A percentile compares a stretch with the other conserved stretches of the same genome.
Evolutionary conservation across 805 yeast genomes (phyloP).

Genomic region (Schwanniomyces yamadae): DNA sequence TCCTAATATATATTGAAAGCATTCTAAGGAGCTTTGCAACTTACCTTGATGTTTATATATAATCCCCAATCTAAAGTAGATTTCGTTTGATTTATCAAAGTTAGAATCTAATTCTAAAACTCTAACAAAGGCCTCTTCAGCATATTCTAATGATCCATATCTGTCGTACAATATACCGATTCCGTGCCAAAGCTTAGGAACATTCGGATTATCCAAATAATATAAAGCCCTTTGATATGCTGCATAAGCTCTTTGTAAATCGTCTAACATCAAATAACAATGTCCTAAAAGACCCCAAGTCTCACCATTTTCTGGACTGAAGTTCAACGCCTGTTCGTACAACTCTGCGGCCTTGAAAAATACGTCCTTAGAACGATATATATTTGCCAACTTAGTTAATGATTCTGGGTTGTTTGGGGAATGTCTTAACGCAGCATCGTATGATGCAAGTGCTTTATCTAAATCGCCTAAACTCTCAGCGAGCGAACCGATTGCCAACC

Average conservation of each 20-base stretch:
- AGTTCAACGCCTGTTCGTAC: constrained; percentile 80
- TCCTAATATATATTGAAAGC: constrained; percentile 86
- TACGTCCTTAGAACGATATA: constrained; percentile 84
- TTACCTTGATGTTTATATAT: constrained; percentile 94
- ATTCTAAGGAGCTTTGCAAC: constrained; percentile 82
- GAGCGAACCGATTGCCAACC: constrained; percentile 85
- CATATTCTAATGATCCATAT: constrained; percentile 93
- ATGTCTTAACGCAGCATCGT: constrained; percentile 83
- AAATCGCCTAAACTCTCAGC: constrained; percentile 89
- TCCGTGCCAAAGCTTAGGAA: constrained; percentile 98
- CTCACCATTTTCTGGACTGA: constrained; percentile 87
- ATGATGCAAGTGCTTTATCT: constrained; percentile 85
- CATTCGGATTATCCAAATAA: constrained; percentile 88
- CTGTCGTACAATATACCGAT: constrained; percentile 95
- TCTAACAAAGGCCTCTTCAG: constrained; percentile 97
- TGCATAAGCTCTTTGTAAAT: constrained; percentile 89
- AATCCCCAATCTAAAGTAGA: constrained; percentile 93
- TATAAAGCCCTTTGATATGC: constrained; percentile 96
- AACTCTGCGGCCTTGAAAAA: constrained; percentile 93
- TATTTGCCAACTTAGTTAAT: constrained; percentile 79
- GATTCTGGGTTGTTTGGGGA: constrained; percentile 85
- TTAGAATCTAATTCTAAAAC: constrained; percentile 94
- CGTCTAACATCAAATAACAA: constrained; percentile 95
- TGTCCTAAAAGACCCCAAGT: constrained; percentile 97
- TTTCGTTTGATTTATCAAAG: constrained; percentile 94